Base-by-base conservation (phyloP, 2,329 filamentous ascomycete genomes). In the Pseudocercospora crystallina region DNA sequence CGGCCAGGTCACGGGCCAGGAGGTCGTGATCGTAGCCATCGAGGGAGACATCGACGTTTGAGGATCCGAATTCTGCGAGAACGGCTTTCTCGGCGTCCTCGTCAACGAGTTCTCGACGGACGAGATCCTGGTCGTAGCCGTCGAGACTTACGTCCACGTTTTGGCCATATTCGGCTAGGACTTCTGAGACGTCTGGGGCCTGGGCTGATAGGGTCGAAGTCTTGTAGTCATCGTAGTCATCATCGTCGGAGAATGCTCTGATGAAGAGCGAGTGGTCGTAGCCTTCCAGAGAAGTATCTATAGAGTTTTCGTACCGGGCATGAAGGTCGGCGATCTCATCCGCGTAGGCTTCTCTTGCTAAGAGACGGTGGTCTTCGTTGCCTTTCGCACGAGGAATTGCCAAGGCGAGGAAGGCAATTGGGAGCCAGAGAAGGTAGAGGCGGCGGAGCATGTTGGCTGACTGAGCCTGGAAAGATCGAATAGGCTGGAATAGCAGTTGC, bases 341-440 rank as follows among this genome's bases (percentile, higher is more conserved):
- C 4, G 50, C 50, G 17, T 48, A 41, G 13, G 44, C 50, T 8
- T 38, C 31, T n/a, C 44, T 43, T 5, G 44, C 44, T 7, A 43
- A 33, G 14, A 47, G 34, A 15, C 39, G 49, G 15, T 32, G 30
- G 31, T 43, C 33, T 13, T 35, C 39, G 14, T 53, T 8, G 26
- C 39, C 39, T 32, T 15, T 36, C 11, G 32, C 15, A 26, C 20
- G 20, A 9, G 46, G 51, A 26, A 43, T 34, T 8, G 39, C 42
- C 20, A 49, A 17, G 31, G 30, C 41, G 8, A 53, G 37, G 3
- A 53, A 33, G 42, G 50, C 50, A 33, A 53, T 49, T 31, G 50
- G 45, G 12, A 53, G 42, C 51, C 51, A 53, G 41, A 53, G 45
- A 15, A 53, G 51, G 30, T 53, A 53, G 41, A 49, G 15, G 31